Evolutionary conservation across 768 basidiomycete genomes (phyloP).

Genomic region (Tulasnella sp.): DNA sequence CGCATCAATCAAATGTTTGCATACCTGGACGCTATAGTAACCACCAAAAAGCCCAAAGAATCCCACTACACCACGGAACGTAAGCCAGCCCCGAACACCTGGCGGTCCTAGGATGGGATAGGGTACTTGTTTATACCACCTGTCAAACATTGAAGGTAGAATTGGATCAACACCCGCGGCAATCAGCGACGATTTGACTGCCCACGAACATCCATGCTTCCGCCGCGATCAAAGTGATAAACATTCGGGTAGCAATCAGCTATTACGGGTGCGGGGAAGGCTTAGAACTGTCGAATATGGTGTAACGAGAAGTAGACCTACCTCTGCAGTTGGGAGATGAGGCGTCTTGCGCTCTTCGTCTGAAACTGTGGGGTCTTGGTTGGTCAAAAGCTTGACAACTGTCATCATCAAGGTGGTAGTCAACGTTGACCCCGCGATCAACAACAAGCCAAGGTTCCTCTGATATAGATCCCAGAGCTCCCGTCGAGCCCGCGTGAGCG

Average conservation of each 20-base stretch:
- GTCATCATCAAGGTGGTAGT: background rate
- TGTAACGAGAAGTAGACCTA: background rate
- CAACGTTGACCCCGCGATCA: constrained; percentile 2
- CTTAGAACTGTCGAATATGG: background rate
- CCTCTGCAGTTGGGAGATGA: background rate
- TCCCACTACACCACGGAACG: background rate
- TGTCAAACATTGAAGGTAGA: background rate
- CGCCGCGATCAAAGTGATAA: background rate
- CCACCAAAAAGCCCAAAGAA: constrained; percentile 15
- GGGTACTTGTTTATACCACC: constrained; percentile 6
- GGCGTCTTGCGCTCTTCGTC: background rate
- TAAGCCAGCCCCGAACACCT: constrained; percentile 5
- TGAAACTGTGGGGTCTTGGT: background rate
- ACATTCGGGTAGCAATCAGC: constrained; percentile 11
- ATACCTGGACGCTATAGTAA: constrained; percentile 18
- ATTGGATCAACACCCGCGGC: background rate
- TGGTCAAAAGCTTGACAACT: constrained; percentile 13
- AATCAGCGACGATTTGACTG: background rate
- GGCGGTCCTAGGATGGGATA: constrained; percentile 14
- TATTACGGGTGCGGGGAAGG: background rate
- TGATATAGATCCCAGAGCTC: constrained; percentile 6
- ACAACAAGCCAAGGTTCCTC: constrained; percentile 7
- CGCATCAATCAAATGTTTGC: background rate
- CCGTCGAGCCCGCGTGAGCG: background rate
- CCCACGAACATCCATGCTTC: constrained; percentile 15